Conservation (phyloP, 169 alveolate genomes). For the Cryptosporidium felis region DNA sequence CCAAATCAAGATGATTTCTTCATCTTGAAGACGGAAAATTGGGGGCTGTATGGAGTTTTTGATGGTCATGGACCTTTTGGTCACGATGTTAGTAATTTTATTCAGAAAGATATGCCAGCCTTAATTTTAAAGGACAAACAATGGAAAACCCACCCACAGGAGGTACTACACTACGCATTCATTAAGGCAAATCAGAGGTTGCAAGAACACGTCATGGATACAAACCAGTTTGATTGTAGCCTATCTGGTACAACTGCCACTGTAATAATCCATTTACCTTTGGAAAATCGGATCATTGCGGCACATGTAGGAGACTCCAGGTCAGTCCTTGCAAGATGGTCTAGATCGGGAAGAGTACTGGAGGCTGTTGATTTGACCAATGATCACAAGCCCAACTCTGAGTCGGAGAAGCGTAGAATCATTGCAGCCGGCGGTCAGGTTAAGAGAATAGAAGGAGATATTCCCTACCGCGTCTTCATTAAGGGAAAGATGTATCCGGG, state of each 20-base stretch:
- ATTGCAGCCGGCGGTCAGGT: constrained; percentile 86
- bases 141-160: constrained; percentile 74
- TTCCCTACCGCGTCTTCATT: constrained; percentile 86
- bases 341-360: constrained; percentile 72
- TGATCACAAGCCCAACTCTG: constrained; percentile 85
- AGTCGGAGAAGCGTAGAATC: constrained; percentile 84
- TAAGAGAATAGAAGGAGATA: constrained; percentile 81
- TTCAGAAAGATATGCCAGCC: constrained; percentile 80
- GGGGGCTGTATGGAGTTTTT: constrained; percentile 85
- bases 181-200: constrained; percentile 75
- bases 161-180: constrained; percentile 76
- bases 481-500: constrained; percentile 86
- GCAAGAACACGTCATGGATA: constrained; percentile 74
- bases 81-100: constrained; percentile 84
- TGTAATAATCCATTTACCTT: constrained; percentile 72
- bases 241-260: constrained; percentile 83
- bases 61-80: constrained; percentile 92
- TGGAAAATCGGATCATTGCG: constrained; percentile 74
- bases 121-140: constrained; percentile 61
- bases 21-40: constrained; percentile 75
- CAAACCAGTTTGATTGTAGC: constrained; percentile 79
- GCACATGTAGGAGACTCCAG: constrained; percentile 90
- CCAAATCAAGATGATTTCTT: constrained; percentile 89
- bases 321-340: constrained; percentile 81
- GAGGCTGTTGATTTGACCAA: constrained; percentile 79